phyloP scores from a whole-genome alignment of 352 stramenopile genomes.

The Globisporangium barbulae region DNA sequence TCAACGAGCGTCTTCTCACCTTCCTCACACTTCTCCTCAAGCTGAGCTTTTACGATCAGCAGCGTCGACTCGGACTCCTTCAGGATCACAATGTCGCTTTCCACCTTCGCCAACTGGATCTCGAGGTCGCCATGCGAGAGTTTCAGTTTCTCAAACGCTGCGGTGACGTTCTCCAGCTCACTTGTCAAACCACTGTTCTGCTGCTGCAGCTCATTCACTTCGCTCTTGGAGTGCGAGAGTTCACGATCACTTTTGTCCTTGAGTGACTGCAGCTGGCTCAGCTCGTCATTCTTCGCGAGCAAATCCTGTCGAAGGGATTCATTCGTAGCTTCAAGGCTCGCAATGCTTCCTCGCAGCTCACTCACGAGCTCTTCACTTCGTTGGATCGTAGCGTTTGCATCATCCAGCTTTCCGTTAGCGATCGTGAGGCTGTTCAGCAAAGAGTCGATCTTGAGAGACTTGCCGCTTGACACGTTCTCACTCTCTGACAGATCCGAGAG shows the following conservation, averaged over 20 bases:
- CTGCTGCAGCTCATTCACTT: conserved; percentile 16
- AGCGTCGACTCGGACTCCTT: conserved; percentile 7
- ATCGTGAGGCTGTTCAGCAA: conserved; percentile 5
- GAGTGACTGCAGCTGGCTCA: background rate
- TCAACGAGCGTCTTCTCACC: background rate
- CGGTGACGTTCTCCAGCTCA: conserved; percentile 15
- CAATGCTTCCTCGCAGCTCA: background rate
- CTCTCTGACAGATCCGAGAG: background rate
- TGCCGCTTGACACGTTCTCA: conserved; percentile 2
- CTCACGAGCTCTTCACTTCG: background rate
- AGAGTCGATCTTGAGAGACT: conserved; percentile 6
- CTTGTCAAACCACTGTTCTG: conserved; percentile 21
- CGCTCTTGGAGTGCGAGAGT: conserved; percentile 17
- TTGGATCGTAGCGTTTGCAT: background rate
- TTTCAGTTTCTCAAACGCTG: conserved; percentile 5
- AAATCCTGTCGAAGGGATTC: conserved; percentile 5
- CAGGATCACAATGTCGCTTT: background rate
- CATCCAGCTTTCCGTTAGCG: conserved; percentile 16
- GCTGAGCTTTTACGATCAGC: background rate
- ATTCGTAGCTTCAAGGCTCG: background rate
- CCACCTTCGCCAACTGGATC: background rate
- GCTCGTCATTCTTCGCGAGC: background rate
- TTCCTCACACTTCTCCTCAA: conserved; percentile 1
- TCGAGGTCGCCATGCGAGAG: conserved; percentile 5
- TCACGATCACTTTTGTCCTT: conserved; percentile 9